phyloP scores from a whole-genome alignment of 306 rosid genomes.

The Pueraria montana region DNA sequence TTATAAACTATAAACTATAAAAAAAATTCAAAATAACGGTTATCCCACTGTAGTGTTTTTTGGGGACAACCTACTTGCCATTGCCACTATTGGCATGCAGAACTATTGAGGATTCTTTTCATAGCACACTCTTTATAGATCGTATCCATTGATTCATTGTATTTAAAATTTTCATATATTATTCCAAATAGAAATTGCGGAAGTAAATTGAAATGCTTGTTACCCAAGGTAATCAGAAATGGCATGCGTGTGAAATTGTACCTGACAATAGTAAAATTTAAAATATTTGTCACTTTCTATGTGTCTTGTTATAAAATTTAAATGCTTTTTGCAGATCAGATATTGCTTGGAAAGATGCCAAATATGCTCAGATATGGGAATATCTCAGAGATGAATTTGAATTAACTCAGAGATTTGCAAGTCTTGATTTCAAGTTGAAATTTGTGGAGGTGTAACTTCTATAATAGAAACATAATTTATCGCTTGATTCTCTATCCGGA shows the following conservation, averaged over 20 bases:
- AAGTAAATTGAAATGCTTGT: not conserved
- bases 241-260: not conserved
- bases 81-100: no score
- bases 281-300: not conserved
- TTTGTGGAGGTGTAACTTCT: constrained; percentile 83
- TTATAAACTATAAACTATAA: not conserved
- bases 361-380: constrained; percentile 99
- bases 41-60: not conserved
- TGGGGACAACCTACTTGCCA: no score
- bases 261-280: not conserved
- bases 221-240: not conserved
- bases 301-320: constrained; percentile 1
- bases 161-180: not conserved
- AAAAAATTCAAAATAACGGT: not conserved
- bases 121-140: not conserved
- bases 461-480: constrained; percentile 9
- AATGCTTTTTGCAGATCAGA: constrained; percentile 76
- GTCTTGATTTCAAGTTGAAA: constrained; percentile 97
- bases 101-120: not conserved
- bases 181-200: not conserved
- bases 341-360: constrained; percentile 99
- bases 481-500: constrained; percentile 5
- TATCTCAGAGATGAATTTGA: constrained; percentile 97
- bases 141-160: not conserved
- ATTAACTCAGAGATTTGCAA: constrained; percentile 91